These are phyloP conservation scores for Phialocephala sp. DNA, from an alignment of 2,329 filamentous ascomycete genomes.

Conservation along the genomic window DNA sequence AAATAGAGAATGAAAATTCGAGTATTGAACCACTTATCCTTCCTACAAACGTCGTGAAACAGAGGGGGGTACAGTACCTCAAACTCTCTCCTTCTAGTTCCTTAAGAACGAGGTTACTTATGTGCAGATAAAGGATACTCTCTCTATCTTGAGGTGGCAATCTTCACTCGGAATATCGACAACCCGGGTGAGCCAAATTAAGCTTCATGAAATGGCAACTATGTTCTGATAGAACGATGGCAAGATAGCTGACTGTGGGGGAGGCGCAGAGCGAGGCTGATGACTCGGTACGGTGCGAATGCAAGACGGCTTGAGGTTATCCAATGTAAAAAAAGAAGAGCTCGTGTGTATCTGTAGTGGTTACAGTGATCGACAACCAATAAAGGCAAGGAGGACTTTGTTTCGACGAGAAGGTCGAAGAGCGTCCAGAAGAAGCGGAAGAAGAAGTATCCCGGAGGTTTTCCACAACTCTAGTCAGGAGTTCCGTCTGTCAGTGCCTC, in stretches of 20 bases:
- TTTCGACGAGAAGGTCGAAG: constrained; percentile 6
- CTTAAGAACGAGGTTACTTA: not conserved
- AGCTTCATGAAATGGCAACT: constrained; percentile 1
- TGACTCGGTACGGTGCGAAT: constrained; percentile 6
- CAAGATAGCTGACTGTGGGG: constrained; percentile 21
- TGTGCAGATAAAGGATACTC: not conserved
- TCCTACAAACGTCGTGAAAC: not conserved
- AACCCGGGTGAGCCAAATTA: constrained; percentile 15
- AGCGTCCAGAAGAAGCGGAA: not conserved
- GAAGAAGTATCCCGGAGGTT: constrained; percentile 19
- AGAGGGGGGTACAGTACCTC: constrained; percentile 1
- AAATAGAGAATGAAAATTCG: not conserved
- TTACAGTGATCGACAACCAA: constrained; percentile 10
- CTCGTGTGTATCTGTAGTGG: constrained; percentile 3
- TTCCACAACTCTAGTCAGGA: constrained; percentile 14
- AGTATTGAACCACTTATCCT: too few species aligned
- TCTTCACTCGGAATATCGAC: constrained; percentile 18
- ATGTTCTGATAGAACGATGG: constrained; percentile 3
- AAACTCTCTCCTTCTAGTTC: not conserved
- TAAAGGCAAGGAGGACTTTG: not conserved
- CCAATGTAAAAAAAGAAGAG: constrained; percentile 10
- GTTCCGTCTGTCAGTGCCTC: constrained; percentile 24
- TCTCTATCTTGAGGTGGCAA: constrained; percentile 14
- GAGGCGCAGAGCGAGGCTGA: constrained; percentile 24
- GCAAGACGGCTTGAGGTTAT: not conserved